phyloP scores from a whole-genome alignment of 1,284 basidiomycete genomes.

The Cutaneotrichosporon sp. region DNA sequence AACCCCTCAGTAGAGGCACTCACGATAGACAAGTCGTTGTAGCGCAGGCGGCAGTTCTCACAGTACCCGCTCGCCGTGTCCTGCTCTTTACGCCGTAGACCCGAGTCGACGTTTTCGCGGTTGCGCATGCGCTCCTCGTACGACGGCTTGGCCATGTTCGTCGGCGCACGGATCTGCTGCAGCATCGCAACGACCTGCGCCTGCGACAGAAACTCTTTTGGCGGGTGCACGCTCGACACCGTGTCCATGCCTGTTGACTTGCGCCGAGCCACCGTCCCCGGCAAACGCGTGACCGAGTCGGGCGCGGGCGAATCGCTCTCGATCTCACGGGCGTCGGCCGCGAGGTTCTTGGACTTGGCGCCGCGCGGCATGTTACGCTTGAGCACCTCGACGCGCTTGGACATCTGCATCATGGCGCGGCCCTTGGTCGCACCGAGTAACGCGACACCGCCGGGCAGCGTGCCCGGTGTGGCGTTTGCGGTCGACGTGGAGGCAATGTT shows the following conservation, averaged over 20 bases:
- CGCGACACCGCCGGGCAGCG: neutral
- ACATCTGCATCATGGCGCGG: slow-evolving; percentile 45
- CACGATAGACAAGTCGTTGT: slow-evolving; percentile 80
- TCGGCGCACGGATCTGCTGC: slow-evolving; percentile 26
- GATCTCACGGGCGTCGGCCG: neutral
- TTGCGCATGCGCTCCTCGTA: slow-evolving; percentile 32
- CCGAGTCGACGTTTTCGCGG: slow-evolving; percentile 33
- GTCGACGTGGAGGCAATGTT: slow-evolving; percentile 78
- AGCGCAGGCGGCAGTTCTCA: slow-evolving; percentile 90
- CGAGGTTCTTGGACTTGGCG: neutral
- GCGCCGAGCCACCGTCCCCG: slow-evolving; percentile 1
- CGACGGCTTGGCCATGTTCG: slow-evolving; percentile 19
- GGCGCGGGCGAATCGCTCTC: neutral
- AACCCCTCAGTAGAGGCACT: slow-evolving; percentile 32
- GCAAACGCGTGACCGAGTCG: slow-evolving; percentile 1
- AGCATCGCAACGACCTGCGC: slow-evolving; percentile 41
- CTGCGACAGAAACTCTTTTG: slow-evolving; percentile 37
- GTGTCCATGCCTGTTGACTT: slow-evolving; percentile 16
- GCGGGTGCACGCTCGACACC: neutral
- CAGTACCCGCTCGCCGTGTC: slow-evolving; percentile 85
- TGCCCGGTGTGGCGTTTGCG: slow-evolving; percentile 34
- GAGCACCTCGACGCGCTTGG: slow-evolving; percentile 47
- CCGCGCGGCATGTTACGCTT: slow-evolving; percentile 36
- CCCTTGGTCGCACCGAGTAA: slow-evolving; percentile 32
- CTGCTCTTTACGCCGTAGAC: slow-evolving; percentile 58